Conservation (phyloP, 805 yeast species). For the Wickerhamiella azymoides region DNA sequence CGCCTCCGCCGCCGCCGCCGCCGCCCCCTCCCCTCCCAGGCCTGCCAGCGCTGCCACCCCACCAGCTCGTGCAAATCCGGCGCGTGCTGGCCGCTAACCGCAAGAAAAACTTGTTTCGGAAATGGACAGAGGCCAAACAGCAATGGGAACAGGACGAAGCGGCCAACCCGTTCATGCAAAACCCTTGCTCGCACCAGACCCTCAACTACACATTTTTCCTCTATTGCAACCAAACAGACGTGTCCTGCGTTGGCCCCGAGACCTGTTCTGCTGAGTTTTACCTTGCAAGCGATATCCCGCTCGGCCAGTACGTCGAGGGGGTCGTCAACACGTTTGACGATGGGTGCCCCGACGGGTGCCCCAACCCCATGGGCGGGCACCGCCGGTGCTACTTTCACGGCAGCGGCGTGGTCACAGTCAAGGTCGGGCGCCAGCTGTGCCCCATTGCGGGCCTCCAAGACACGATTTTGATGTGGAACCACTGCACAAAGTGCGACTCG, state of each 20-base stretch:
- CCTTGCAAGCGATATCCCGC: conserved; percentile 77
- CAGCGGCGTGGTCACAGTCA: conserved; percentile 62
- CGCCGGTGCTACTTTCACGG: conserved; percentile 84
- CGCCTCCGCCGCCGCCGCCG: neutral
- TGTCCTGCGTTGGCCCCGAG: conserved; percentile 89
- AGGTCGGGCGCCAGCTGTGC: conserved; percentile 47
- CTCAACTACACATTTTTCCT: conserved; percentile 56
- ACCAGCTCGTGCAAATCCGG: neutral
- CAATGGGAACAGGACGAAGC: conserved; percentile 57
- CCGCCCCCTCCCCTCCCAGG: neutral
- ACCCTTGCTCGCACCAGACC: conserved; percentile 62
- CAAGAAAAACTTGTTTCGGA: neutral
- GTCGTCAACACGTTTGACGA: conserved; percentile 51
- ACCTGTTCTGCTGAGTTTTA: conserved; percentile 74
- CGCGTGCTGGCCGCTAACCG: neutral
- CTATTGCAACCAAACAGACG: conserved; percentile 69
- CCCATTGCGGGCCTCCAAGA: conserved; percentile 47
- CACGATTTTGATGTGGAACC: conserved; percentile 80
- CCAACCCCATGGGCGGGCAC: conserved; percentile 54
- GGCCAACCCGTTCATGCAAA: conserved; percentile 44
- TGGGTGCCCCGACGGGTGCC: conserved; percentile 73
- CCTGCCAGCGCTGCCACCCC: neutral
- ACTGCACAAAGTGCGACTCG: conserved; percentile 64
- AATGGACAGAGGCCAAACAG: conserved; percentile 30
- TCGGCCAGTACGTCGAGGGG: conserved; percentile 81